Evolutionary conservation across 2,329 filamentous ascomycete species (phyloP).

Genomic region (Neoascochyta sp.): DNA sequence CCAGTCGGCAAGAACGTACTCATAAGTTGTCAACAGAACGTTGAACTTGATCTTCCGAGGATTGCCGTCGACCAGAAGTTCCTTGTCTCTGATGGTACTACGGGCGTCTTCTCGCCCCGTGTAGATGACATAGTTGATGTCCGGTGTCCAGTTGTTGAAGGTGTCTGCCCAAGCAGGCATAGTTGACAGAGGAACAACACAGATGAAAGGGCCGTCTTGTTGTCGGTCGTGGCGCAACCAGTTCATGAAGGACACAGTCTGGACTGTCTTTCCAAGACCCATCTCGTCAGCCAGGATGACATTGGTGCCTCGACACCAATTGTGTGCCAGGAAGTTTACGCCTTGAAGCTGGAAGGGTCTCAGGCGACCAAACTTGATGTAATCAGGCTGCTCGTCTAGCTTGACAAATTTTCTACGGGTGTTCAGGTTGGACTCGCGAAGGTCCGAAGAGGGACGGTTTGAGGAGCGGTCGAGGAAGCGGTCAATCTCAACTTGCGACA

Average conservation of each 20-base stretch:
- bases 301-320: conserved; percentile 91
- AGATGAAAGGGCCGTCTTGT: conserved; percentile 92
- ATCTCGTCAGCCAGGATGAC: conserved; percentile 98
- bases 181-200: conserved; percentile 94
- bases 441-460: conserved; percentile 76
- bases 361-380: conserved; percentile 79
- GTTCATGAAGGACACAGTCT: conserved; percentile 94
- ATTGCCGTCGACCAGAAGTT: conserved; percentile 82
- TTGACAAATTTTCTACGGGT: conserved; percentile 55
- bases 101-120: conserved; percentile 85
- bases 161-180: conserved; percentile 98
- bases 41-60: conserved; percentile 91
- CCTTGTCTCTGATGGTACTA: conserved; percentile 82
- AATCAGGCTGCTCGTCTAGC: conserved; percentile 79
- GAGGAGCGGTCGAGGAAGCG: conserved; percentile 81
- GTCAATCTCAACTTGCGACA: conserved; percentile 87
- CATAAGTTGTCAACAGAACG: conserved; percentile 94
- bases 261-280: conserved; percentile 96
- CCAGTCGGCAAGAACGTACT: conserved; percentile 86
- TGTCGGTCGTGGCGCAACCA: conserved; percentile 87
- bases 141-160: conserved; percentile 92
- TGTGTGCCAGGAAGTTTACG: conserved; percentile 91
- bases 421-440: conserved; percentile 68
- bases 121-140: conserved; percentile 96
- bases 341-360: conserved; percentile 92